phyloP scores from a whole-genome alignment of 208 protist genomes.

The Trichomonas tenax region DNA sequence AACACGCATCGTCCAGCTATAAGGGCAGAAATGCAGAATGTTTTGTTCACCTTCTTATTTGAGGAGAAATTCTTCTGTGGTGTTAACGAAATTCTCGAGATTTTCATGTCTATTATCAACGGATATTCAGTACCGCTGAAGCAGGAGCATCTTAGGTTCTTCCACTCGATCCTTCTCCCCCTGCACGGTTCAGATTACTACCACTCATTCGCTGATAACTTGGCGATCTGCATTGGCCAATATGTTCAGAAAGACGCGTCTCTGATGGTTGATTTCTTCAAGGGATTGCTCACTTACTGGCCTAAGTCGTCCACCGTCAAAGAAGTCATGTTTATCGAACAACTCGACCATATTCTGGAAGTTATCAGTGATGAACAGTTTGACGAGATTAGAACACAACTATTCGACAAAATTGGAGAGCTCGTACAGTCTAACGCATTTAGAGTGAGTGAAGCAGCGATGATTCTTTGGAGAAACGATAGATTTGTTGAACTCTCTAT shows the following conservation, averaged over 20 bases:
- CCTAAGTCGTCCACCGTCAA: not conserved
- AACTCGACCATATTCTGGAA: not conserved
- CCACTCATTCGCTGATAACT: not conserved
- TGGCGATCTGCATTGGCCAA: not conserved
- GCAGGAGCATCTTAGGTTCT: not conserved
- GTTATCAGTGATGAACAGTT: not conserved
- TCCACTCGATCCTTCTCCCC: not conserved
- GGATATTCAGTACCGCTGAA: constrained; percentile 1
- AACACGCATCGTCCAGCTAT: not conserved
- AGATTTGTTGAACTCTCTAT: not conserved
- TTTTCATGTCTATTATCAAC: constrained; percentile 16
- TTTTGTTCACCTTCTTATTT: not conserved
- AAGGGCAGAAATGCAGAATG: not conserved
- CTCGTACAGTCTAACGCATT: not conserved
- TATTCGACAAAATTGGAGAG: not conserved
- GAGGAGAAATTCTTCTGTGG: not conserved
- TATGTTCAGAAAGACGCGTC: not conserved
- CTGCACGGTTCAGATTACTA: not conserved
- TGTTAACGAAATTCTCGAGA: not conserved
- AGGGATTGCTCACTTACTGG: not conserved
- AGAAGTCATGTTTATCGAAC: not conserved
- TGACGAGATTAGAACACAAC: not conserved
- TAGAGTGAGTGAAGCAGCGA: not conserved
- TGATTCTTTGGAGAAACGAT: constrained; percentile 9
- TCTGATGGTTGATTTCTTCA: not conserved